These are phyloP conservation scores for Monosporascus cannonballus DNA, from an alignment of 2,329 filamentous ascomycete species.

Conservation along the genomic window DNA sequence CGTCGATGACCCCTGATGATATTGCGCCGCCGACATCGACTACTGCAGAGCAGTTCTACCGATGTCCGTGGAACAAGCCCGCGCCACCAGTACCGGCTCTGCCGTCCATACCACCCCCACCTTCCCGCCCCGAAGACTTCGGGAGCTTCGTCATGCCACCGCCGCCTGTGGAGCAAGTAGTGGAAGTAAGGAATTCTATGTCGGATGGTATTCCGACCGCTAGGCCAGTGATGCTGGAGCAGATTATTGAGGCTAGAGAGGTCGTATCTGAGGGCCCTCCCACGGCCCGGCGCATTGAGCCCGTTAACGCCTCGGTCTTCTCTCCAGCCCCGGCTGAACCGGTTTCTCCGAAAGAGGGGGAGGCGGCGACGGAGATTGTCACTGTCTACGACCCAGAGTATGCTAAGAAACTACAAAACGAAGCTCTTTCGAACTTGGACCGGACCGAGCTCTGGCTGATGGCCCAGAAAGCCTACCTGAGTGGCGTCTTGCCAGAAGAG, in stretches of 20 bases:
- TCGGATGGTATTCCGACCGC: conserved; percentile 64
- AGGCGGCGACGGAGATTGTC: conserved; percentile 58
- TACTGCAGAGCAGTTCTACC: conserved; percentile 89
- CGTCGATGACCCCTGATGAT: conserved; percentile 46
- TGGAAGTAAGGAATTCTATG: conserved; percentile 52
- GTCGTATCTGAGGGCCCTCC: conserved; percentile 20
- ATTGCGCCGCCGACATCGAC: conserved; percentile 70
- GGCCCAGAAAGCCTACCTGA: conserved; percentile 73
- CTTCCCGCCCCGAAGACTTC: conserved; percentile 31
- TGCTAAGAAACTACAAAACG: conserved; percentile 63
- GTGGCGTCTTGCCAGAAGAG: conserved; percentile 55
- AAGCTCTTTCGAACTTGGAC: conserved; percentile 68
- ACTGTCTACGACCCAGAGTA: conserved; percentile 72
- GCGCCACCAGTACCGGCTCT: conserved; percentile 28
- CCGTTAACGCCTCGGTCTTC: conserved; percentile 22
- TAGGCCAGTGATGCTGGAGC: conserved; percentile 41
- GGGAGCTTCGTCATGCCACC: conserved; percentile 30
- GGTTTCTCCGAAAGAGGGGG: conserved; percentile 43
- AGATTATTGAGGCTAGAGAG: conserved; percentile 29
- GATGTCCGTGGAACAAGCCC: conserved; percentile 63
- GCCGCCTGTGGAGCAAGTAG: conserved; percentile 58
- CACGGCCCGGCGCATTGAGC: conserved; percentile 23
- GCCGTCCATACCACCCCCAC: conserved; percentile 27
- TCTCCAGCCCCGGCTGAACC: conserved; percentile 27
- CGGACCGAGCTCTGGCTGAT: conserved; percentile 82